Percentiles rank a stretch among this genome's conserved stretches.
These are phyloP conservation scores for Coniferiporia weirii DNA, from an alignment of 1,284 basidiomycete genomes.

Conservation along the genomic window DNA sequence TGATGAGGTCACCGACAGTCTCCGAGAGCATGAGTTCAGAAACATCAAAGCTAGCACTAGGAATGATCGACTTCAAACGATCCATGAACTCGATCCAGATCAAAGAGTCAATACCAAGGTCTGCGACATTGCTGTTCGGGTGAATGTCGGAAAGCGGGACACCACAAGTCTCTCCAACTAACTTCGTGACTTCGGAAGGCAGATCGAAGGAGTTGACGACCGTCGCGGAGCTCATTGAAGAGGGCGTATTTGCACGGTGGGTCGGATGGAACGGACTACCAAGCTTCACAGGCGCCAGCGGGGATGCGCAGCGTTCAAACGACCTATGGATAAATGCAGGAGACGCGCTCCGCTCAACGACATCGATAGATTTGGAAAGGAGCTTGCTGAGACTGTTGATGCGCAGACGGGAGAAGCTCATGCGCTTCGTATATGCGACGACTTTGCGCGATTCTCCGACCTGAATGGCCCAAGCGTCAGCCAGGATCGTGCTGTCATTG, in stretches of 20 bases:
- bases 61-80: slow-evolving; percentile 33
- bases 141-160: slow-evolving; percentile 29
- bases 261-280: slow-evolving; percentile 11
- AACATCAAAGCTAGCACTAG: slow-evolving; percentile 29
- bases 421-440: slow-evolving; percentile 49
- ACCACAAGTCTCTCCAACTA: slow-evolving; percentile 42
- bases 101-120: slow-evolving; percentile 51
- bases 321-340: not conserved
- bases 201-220: slow-evolving; percentile 16
- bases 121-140: slow-evolving; percentile 34
- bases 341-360: not conserved
- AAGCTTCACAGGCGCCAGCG: slow-evolving; percentile 8
- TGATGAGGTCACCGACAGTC: slow-evolving; percentile 31
- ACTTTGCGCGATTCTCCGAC: slow-evolving; percentile 31
- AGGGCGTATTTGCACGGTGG: slow-evolving; percentile 4
- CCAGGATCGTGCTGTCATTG: slow-evolving; percentile 37
- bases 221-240: slow-evolving; percentile 3
- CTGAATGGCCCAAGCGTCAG: slow-evolving; percentile 47
- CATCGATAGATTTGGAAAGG: slow-evolving; percentile 31
- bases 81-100: slow-evolving; percentile 48
- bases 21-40: slow-evolving; percentile 33
- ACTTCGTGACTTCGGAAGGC: slow-evolving; percentile 24
- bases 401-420: slow-evolving; percentile 51
- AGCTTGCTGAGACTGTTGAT: slow-evolving; percentile 43
- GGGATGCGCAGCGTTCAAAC: slow-evolving; percentile 3